Evolutionary conservation across 805 yeast genomes (phyloP).

Genomic region (Isabelozyma rhagii): DNA sequence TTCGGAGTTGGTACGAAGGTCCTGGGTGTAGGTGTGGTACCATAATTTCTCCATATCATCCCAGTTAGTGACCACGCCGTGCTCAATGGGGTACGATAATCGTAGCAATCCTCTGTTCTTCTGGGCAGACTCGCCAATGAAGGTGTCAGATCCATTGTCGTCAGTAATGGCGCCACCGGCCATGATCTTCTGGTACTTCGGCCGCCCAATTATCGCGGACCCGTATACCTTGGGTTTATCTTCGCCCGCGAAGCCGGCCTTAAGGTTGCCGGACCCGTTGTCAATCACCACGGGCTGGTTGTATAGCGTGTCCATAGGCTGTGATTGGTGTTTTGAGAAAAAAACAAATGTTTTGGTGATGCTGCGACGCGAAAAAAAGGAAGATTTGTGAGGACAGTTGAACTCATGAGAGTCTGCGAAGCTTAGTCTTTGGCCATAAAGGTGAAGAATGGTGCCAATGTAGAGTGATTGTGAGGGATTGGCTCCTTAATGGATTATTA

Average conservation of each 20-base stretch:
- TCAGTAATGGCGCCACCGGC: slow-evolving; percentile 40
- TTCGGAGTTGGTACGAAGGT: slow-evolving; percentile 56
- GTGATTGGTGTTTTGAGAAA: background rate
- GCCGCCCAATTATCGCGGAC: slow-evolving; percentile 71
- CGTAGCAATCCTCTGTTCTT: slow-evolving; percentile 72
- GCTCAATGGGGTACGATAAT: slow-evolving; percentile 69
- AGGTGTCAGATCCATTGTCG: slow-evolving; percentile 46
- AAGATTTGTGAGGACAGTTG: too few species aligned
- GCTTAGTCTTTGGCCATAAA: too few species aligned
- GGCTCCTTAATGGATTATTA: too few species aligned
- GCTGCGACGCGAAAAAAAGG: background rate
- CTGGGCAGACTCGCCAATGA: slow-evolving; percentile 75
- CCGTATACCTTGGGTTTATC: slow-evolving; percentile 68
- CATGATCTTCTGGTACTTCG: slow-evolving; percentile 82
- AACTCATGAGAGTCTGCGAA: too few species aligned
- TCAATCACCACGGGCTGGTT: slow-evolving; percentile 47
- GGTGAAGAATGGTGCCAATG: too few species aligned
- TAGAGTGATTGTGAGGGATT: too few species aligned
- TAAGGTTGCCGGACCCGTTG: slow-evolving; percentile 76
- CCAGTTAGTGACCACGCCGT: slow-evolving; percentile 83
- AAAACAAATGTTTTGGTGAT: background rate
- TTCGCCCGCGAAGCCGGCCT: slow-evolving; percentile 93
- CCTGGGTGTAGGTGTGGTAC: slow-evolving; percentile 62
- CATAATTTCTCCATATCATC: slow-evolving; percentile 80
- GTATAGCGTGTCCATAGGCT: slow-evolving; percentile 18